Conservation (phyloP, 1,139 yeast species). For the Groenewaldozyma auringiensis region DNA sequence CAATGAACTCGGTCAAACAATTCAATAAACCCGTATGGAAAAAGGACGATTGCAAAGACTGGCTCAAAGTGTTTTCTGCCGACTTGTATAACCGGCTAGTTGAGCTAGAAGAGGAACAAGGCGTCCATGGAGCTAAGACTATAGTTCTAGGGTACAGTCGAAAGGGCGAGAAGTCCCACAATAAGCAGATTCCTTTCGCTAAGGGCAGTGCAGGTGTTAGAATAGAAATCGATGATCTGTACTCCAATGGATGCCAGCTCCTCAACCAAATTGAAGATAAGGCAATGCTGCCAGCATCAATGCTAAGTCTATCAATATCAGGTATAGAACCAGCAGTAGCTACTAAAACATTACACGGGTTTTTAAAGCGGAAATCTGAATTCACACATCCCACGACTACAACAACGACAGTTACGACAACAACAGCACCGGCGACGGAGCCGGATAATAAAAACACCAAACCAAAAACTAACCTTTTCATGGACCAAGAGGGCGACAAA, state of each 20-base stretch:
- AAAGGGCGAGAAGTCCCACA: conserved; percentile 13
- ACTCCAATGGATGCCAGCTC: conserved; percentile 23
- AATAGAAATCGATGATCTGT: conserved; percentile 17
- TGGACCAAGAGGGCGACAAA: conserved; percentile 15
- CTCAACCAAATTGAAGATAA: conserved; percentile 21
- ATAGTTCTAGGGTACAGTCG: conserved; percentile 25
- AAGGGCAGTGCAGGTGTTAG: conserved; percentile 1
- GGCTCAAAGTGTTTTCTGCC: conserved; percentile 80
- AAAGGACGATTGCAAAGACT: conserved; percentile 54
- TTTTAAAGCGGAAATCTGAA: conserved; percentile 8
- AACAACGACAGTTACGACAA: neutral
- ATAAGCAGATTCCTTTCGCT: conserved; percentile 20
- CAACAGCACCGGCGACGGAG: neutral
- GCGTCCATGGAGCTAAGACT: conserved; percentile 30
- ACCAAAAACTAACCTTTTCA: conserved; percentile 4
- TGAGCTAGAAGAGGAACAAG: conserved; percentile 58
- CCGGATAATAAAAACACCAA: neutral
- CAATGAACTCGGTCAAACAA: conserved; percentile 86
- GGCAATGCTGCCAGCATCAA: conserved; percentile 10
- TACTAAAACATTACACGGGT: conserved; percentile 13
- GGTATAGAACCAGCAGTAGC: conserved; percentile 11
- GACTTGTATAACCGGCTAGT: conserved; percentile 64
- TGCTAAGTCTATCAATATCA: conserved; percentile 14
- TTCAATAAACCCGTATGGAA: conserved; percentile 50
- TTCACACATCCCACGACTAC: neutral